Conservation (phyloP, 2,329 filamentous ascomycete species). For the Aspergillus vadensis region DNA sequence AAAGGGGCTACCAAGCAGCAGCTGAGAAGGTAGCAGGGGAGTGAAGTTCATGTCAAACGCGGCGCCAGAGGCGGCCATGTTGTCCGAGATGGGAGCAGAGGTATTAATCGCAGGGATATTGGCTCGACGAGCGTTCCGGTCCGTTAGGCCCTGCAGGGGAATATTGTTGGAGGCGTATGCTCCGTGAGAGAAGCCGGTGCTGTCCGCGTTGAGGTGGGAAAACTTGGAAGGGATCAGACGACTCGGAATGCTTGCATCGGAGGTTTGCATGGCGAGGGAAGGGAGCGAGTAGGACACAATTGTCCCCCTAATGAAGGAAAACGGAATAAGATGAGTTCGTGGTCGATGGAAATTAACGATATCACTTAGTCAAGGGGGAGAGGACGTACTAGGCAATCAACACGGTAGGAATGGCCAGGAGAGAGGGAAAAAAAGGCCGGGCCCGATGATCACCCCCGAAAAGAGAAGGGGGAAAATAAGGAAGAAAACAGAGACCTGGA, state of each 20-base stretch:
- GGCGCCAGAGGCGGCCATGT: constrained; percentile 83
- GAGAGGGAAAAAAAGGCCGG: constrained; percentile 22
- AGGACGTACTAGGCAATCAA: constrained; percentile 33
- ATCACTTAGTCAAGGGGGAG: constrained; percentile 21
- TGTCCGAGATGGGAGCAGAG: constrained; percentile 61
- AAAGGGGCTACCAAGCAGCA: constrained; percentile 93
- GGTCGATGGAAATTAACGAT: constrained; percentile 14
- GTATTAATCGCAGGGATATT: constrained; percentile 96
- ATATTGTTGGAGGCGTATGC: constrained; percentile 82
- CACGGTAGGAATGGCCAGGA: constrained; percentile 27
- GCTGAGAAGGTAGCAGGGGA: constrained; percentile 87
- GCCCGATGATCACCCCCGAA: constrained; percentile 21
- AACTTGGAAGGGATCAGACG: constrained; percentile 76
- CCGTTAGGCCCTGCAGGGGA: constrained; percentile 74
- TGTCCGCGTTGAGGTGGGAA: constrained; percentile 67
- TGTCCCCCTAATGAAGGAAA: constrained; percentile 77
- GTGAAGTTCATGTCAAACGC: constrained; percentile 99
- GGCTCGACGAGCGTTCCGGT: constrained; percentile 76
- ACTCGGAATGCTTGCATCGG: constrained; percentile 65
- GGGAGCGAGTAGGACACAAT: constrained; percentile 61
- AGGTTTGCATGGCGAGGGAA: constrained; percentile 81
- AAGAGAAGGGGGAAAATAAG: constrained; percentile 21
- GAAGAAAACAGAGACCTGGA: constrained; percentile 19
- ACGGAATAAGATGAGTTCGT: constrained; percentile 61
- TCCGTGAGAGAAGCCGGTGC: constrained; percentile 89